A percentile compares a stretch with the other conserved stretches of the same genome.
Evolutionary conservation across 805 yeast genomes (phyloP).

Genomic region (Suhomyces pyralidae): DNA sequence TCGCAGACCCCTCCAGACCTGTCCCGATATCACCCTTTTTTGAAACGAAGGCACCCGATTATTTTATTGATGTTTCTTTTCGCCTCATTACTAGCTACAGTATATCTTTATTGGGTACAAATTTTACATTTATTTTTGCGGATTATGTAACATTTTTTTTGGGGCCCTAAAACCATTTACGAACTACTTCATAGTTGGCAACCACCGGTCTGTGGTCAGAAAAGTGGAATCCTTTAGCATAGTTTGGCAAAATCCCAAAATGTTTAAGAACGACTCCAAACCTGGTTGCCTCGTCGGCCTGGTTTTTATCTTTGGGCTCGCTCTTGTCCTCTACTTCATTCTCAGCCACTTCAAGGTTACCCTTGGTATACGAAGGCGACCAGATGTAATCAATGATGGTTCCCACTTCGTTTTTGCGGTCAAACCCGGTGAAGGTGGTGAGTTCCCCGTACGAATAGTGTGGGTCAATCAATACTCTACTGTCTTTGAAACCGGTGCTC

Average conservation of each 20-base stretch:
- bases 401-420: slow-evolving; percentile 21
- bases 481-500: slow-evolving; percentile 37
- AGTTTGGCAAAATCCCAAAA: slow-evolving; percentile 40
- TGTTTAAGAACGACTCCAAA: slow-evolving; percentile 27
- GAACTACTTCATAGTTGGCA: slow-evolving; percentile 15
- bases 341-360: neutral
- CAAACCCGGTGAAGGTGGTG: slow-evolving; percentile 51
- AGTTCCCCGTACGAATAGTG: slow-evolving; percentile 39
- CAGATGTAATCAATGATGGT: slow-evolving; percentile 46
- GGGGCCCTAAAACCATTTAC: neutral
- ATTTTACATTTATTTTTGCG: too few species aligned
- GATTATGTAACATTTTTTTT: neutral
- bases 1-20: too few species aligned
- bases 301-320: neutral
- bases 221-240: slow-evolving; percentile 29
- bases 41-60: too few species aligned
- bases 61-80: too few species aligned
- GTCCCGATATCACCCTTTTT: too few species aligned
- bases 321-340: slow-evolving; percentile 1
- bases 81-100: too few species aligned
- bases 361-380: slow-evolving; percentile 24
- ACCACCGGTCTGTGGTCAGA: slow-evolving; percentile 44
- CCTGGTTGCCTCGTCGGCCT: neutral
- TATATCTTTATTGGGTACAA: too few species aligned
- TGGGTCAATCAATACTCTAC: slow-evolving; percentile 26